Conservation (phyloP, 768 basidiomycete species). For the Rhizopogon rudus region DNA sequence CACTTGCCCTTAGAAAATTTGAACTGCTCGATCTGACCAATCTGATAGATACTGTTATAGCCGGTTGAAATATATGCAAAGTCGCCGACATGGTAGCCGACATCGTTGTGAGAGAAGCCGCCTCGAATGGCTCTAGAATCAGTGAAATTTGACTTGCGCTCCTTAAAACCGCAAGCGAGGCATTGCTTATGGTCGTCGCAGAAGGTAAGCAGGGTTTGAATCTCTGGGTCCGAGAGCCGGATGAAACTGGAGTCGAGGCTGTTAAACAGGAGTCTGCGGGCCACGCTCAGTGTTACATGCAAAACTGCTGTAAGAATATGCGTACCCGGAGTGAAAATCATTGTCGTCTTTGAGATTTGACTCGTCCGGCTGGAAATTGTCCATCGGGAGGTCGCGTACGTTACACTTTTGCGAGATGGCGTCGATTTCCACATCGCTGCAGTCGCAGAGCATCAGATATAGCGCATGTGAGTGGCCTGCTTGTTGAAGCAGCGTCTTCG, state of each 20-base stretch:
- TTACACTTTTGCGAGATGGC: constrained; percentile 58
- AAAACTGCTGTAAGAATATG: neutral
- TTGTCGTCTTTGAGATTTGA: constrained; percentile 32
- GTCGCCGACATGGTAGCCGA: constrained; percentile 52
- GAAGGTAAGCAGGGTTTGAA: constrained; percentile 22
- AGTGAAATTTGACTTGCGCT: constrained; percentile 18
- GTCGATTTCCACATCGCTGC: constrained; percentile 49
- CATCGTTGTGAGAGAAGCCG: constrained; percentile 37
- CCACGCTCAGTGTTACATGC: neutral
- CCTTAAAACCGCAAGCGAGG: constrained; percentile 40
- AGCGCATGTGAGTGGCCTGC: constrained; percentile 58
- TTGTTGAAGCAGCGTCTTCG: constrained; percentile 62
- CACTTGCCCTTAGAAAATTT: constrained; percentile 14
- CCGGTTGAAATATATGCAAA: constrained; percentile 51
- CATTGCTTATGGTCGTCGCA: constrained; percentile 36
- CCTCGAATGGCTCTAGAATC: constrained; percentile 24
- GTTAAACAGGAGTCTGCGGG: constrained; percentile 47
- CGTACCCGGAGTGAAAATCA: constrained; percentile 58
- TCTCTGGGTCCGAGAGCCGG: constrained; percentile 35
- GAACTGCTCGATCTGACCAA: constrained; percentile 53
- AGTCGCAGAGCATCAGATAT: constrained; percentile 47
- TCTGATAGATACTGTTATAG: constrained; percentile 30
- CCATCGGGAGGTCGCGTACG: constrained; percentile 34
- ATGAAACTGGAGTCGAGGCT: constrained; percentile 41
- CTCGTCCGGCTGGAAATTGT: constrained; percentile 45